These are phyloP conservation scores for Sphaceloma murrayae DNA, from an alignment of 2,329 filamentous ascomycete species.

Conservation along the genomic window DNA sequence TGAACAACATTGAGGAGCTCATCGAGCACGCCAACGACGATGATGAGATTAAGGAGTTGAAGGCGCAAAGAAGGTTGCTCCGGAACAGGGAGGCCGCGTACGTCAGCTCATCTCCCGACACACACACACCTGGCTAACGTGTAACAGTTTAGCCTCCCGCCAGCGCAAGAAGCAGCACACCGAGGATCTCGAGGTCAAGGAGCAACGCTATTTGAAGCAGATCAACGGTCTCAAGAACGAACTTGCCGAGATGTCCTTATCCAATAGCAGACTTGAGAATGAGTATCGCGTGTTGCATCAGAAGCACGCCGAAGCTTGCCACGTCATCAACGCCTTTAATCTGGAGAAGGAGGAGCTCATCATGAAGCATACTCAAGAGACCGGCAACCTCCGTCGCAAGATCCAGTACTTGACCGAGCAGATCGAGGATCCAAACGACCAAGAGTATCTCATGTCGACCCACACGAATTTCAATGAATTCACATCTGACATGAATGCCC, in stretches of 20 bases:
- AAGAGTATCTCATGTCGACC: constrained; percentile 39
- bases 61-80: constrained; percentile 92
- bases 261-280: constrained; percentile 27
- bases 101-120: constrained; percentile 25
- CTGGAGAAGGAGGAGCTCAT: constrained; percentile 90
- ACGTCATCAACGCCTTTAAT: constrained; percentile 65
- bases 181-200: constrained; percentile 91
- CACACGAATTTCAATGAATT: constrained; percentile 58
- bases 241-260: constrained; percentile 56
- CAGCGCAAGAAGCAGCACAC: constrained; percentile 98
- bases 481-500: constrained; percentile 73
- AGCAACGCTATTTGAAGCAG: constrained; percentile 75
- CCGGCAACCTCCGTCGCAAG: constrained; percentile 84
- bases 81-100: constrained; percentile 96
- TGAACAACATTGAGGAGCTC: constrained; percentile 88
- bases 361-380: constrained; percentile 78
- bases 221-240: constrained; percentile 73
- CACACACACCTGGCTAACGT: not conserved
- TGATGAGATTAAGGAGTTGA: constrained; percentile 92
- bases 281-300: constrained; percentile 44
- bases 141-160: constrained; percentile 73
- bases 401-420: constrained; percentile 69
- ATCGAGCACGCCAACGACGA: constrained; percentile 84
- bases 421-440: constrained; percentile 49
- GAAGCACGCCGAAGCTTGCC: constrained; percentile 64